Evolutionary conservation across 805 yeast genomes (phyloP).

Genomic region (Wickerhamomyces subpelliculosus): DNA sequence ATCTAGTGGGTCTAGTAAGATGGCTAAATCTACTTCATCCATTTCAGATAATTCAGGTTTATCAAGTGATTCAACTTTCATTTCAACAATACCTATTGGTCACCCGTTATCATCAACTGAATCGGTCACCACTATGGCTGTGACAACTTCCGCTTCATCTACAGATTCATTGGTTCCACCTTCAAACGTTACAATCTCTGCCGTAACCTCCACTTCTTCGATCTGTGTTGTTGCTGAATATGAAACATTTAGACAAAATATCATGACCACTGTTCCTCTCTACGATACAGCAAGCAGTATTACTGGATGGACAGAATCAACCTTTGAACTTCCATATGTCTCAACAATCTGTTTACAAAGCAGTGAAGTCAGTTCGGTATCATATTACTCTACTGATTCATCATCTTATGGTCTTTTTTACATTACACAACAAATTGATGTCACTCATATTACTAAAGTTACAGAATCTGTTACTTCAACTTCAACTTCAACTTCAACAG

Average conservation of each 20-base stretch:
- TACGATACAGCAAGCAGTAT: constrained; percentile 14
- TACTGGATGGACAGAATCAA: constrained; percentile 16
- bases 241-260: constrained; percentile 14
- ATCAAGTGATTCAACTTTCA: no score
- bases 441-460: constrained; percentile 17
- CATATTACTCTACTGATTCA: constrained; percentile 13
- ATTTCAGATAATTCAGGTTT: no score
- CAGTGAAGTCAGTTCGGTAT: constrained; percentile 12
- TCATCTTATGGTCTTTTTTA: constrained; percentile 16
- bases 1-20: no score
- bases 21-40: no score
- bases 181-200: constrained; percentile 4
- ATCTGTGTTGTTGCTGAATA: constrained; percentile 19
- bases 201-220: constrained; percentile 12
- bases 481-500: constrained; percentile 16
- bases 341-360: constrained; percentile 17
- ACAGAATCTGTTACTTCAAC: constrained; percentile 15
- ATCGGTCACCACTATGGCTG: not conserved
- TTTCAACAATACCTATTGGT: no score
- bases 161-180: not conserved
- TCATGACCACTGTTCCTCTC: constrained; percentile 16
- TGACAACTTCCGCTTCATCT: not conserved
- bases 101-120: no score
- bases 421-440: constrained; percentile 13
- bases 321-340: constrained; percentile 10